Conservation (phyloP, 306 rosid species). For the Castanopsis chinensis region DNA sequence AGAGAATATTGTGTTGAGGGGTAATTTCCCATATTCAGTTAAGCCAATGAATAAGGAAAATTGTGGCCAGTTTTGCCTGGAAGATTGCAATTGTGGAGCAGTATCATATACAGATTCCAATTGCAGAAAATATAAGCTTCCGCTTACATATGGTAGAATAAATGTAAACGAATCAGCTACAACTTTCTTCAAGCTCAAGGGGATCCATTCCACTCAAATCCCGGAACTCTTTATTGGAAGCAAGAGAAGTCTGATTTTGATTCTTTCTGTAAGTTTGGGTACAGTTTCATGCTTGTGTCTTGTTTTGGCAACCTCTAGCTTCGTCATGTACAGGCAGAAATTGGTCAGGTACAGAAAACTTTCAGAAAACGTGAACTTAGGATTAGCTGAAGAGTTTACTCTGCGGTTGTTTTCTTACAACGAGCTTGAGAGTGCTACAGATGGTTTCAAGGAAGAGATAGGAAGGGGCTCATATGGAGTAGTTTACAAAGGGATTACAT, state of each 20-base stretch:
- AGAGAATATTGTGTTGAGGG: rapidly evolving
- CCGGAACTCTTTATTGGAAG: rapidly evolving
- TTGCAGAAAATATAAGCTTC: too few relatives aligned
- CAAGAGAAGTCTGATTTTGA: background rate
- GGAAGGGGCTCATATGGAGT: too few relatives aligned
- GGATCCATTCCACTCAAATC: rapidly evolving
- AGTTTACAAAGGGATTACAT: too few relatives aligned
- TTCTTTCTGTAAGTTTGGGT: background rate
- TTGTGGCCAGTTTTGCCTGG: too few relatives aligned
- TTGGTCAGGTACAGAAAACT: background rate
- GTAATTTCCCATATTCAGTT: rapidly evolving
- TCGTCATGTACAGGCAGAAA: background rate
- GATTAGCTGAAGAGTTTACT: background rate
- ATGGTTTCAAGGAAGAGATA: background rate
- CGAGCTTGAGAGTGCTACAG: background rate
- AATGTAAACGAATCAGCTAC: rapidly evolving
- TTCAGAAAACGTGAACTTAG: background rate
- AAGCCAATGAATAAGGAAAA: rapidly evolving
- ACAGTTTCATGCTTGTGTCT: background rate
- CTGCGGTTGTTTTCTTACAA: conserved; percentile 5
- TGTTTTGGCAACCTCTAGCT: background rate
- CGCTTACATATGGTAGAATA: too few relatives aligned
- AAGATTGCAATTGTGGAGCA: too few relatives aligned
- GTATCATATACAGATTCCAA: rapidly evolving
- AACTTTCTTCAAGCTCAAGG: too few relatives aligned